Base-by-base conservation (phyloP, 495 filamentous ascomycete species). In the Xylaria bambusicola region DNA sequence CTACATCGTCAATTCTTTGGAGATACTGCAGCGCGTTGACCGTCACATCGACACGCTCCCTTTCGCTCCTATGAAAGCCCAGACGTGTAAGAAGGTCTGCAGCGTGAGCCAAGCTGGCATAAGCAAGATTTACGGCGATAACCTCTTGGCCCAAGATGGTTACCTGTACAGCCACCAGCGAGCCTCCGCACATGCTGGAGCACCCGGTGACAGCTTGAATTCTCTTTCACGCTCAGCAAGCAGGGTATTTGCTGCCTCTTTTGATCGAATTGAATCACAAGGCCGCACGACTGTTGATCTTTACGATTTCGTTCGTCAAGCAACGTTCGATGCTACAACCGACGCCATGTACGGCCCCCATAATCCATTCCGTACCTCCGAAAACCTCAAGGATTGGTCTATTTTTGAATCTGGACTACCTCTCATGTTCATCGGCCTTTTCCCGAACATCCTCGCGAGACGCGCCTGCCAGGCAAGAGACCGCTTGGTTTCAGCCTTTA, bases 1-100 rank as follows among this genome's bases (percentile, higher is more conserved):
- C n/a, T 57, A 57, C 18, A 35, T 57, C n/a, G 31, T 57, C 23
- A 57, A 57, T 42, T 57, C 54, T 20, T 42, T 57, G 7, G 15
- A 35, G 40, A 24, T 57, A 42, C 13, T 57, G 2, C 54, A 48
- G 42, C 54, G 54, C 21, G 31, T 57, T 26, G 27, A 57, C 54
- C 54, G 54, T 33, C 54, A 57, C 27, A 57, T 57, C 42, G 29
- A 17, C 3, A 57, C 54, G 1, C 24, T 57, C 29, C 10, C 24
- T 35, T 57, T 57, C 26, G 26, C 42, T 24, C 54, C 54, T 10
- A 31, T 57, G 24, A 29, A 57, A 23, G 54, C 27, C 3, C 54
- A 48, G 20, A 38, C 31, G 5, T 48, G 54, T 12, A 52, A 52
- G 49, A 52, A 52, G 26, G 49, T 36, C 27, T 35, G 26, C 10